These are phyloP conservation scores for Podaxis sp. DNA, from an alignment of 768 basidiomycete species.

Conservation along the genomic window DNA sequence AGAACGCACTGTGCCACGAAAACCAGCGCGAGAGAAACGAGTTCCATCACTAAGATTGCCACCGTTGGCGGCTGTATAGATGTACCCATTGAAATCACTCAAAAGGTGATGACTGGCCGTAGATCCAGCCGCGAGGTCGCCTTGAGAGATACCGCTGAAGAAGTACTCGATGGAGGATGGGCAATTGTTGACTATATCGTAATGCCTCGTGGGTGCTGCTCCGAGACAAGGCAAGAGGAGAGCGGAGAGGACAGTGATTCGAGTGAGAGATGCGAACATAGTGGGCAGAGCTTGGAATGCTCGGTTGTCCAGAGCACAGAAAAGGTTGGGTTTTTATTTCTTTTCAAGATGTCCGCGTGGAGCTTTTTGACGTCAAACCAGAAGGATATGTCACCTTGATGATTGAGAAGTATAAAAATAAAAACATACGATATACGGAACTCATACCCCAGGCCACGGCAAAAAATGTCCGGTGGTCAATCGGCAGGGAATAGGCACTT, in stretches of 20 bases:
- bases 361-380: neutral
- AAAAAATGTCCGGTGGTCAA: neutral
- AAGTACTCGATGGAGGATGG: neutral
- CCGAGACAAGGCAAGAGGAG: neutral
- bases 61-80: neutral
- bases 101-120: constrained; percentile 10
- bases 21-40: constrained; percentile 13
- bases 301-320: neutral
- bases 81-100: neutral
- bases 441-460: neutral
- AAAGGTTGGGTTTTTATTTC: neutral
- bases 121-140: constrained; percentile 15
- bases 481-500: neutral
- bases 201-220: constrained; percentile 5
- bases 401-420: neutral
- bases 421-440: too few species aligned
- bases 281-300: neutral
- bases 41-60: neutral
- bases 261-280: neutral
- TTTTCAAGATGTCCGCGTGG: neutral
- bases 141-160: constrained; percentile 18
- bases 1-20: constrained; percentile 12
- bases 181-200: constrained; percentile 4
- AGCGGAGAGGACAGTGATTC: neutral
- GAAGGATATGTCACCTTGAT: neutral